Conservation (phyloP, 228 moss, liverwort and hornwort genomes). For the Sphagnum magellanicum region DNA sequence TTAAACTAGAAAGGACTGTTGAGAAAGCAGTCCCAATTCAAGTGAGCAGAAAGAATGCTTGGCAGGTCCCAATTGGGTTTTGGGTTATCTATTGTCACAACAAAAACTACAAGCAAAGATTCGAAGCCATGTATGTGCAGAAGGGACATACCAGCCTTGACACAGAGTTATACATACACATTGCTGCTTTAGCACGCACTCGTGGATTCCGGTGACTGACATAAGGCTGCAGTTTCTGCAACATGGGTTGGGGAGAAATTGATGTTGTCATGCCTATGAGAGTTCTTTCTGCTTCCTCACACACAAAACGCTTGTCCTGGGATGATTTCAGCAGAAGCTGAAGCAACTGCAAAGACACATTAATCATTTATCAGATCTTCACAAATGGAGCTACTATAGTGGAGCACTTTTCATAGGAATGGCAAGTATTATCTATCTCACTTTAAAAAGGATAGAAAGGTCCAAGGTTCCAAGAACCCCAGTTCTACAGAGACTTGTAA, state of each 20-base stretch:
- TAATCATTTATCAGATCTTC: not conserved
- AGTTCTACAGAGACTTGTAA: no score
- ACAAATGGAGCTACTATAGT: not conserved
- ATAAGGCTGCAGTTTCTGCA: conserved; percentile 85
- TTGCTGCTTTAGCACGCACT: conserved; percentile 90
- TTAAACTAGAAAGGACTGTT: no score
- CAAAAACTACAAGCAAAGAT: no score
- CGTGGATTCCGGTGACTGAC: conserved; percentile 85
- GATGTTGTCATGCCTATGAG: conserved; percentile 71
- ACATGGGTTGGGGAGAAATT: conserved; percentile 56
- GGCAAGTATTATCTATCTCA: no score
- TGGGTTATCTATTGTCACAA: no score
- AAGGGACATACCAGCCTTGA: conserved; percentile 52
- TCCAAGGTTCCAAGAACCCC: no score
- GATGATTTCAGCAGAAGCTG: conserved; percentile 93
- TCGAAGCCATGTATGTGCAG: no score
- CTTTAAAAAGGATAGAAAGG: no score
- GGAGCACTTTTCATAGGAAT: no score
- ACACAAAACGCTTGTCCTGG: conserved; percentile 97
- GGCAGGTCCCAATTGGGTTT: no score
- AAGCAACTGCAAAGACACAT: conserved; percentile 47
- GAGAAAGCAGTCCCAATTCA: no score
- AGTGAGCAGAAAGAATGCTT: no score
- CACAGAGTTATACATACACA: conserved; percentile 77
- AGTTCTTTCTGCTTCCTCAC: conserved; percentile 91